Percentiles rank a stretch among this genome's conserved stretches.
phyloP scores from a whole-genome alignment of 2,329 filamentous ascomycete genomes.

The Penicillium brasilianum region DNA sequence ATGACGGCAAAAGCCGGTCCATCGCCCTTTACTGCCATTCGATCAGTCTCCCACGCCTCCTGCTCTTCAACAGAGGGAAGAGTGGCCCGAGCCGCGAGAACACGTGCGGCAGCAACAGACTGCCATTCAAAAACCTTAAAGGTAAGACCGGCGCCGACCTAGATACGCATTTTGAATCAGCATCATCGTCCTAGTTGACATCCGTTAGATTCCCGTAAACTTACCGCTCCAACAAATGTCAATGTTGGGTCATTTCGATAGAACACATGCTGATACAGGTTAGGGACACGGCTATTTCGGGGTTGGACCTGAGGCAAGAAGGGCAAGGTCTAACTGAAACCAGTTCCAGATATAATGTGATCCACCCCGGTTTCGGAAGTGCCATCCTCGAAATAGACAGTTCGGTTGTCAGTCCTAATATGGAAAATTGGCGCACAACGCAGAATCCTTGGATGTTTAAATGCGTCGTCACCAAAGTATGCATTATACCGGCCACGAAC shows the following conservation, averaged over 20 bases:
- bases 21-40: constrained; percentile 61
- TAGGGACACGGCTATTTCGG: constrained; percentile 41
- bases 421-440: constrained; percentile 37
- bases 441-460: constrained; percentile 58
- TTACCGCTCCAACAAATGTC: constrained; percentile 53
- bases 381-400: constrained; percentile 62
- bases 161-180: constrained; percentile 19
- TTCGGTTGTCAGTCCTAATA: constrained; percentile 49
- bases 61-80: constrained; percentile 59
- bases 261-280: constrained; percentile 46
- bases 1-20: constrained; percentile 62
- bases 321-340: constrained; percentile 67
- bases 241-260: constrained; percentile 41
- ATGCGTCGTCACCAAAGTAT: constrained; percentile 65
- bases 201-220: constrained; percentile 13
- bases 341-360: constrained; percentile 69
- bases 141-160: constrained; percentile 55
- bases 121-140: constrained; percentile 75
- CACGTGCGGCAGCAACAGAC: constrained; percentile 64
- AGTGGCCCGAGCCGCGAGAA: constrained; percentile 60
- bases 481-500: constrained; percentile 57
- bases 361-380: constrained; percentile 60
- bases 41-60: constrained; percentile 61
- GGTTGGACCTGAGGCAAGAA: constrained; percentile 59
- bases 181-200: background rate